phyloP scores from a whole-genome alignment of 78 protist genomes.

The Monocercomonoides exilis region DNA sequence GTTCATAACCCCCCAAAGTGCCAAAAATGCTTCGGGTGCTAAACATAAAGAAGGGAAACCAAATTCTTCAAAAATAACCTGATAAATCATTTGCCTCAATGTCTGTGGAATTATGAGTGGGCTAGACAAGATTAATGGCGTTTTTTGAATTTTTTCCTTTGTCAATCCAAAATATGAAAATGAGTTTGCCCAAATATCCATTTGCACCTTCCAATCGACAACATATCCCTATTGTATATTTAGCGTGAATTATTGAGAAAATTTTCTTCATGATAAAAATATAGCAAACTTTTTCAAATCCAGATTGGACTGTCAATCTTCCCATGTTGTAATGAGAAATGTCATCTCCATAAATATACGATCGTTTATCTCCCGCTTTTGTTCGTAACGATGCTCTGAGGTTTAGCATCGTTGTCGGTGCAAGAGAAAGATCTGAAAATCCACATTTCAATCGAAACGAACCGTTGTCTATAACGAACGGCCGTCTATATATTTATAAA shows the following conservation, averaged over 20 bases:
- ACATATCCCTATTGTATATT: background rate
- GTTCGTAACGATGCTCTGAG: background rate
- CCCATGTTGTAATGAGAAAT: background rate
- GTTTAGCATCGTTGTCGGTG: background rate
- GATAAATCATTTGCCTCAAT: background rate
- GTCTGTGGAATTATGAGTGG: background rate
- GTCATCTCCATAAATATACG: background rate
- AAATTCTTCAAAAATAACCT: background rate
- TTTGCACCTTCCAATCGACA: background rate
- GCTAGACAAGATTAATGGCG: background rate
- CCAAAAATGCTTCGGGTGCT: background rate
- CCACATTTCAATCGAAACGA: background rate
- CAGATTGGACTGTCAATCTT: background rate
- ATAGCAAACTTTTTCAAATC: background rate
- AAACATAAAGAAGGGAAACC: background rate
- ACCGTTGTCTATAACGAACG: background rate
- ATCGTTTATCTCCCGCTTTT: background rate
- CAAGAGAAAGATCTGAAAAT: background rate
- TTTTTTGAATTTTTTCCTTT: background rate
- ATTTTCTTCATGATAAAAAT: background rate
- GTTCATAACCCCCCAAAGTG: background rate
- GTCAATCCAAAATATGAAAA: background rate
- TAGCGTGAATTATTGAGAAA: background rate
- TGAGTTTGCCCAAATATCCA: background rate
- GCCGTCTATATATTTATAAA: background rate